A percentile compares a stretch with the other conserved stretches of the same genome.
phyloP scores from a whole-genome alignment of 2,329 filamentous ascomycete genomes.

The Chaetomiaceae sp. region DNA sequence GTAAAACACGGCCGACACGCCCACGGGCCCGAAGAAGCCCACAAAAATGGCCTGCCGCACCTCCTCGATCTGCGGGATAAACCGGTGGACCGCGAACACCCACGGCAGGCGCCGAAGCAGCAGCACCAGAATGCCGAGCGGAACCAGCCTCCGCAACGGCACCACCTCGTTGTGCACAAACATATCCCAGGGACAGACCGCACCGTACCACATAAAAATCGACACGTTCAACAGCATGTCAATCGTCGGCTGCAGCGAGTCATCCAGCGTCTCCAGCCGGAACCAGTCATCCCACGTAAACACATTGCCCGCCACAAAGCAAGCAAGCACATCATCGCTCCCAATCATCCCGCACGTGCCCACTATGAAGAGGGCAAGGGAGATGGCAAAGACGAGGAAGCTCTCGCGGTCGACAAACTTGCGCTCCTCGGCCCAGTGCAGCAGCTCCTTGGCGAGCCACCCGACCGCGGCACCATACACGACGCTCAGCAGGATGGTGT shows the following conservation, averaged over 20 bases:
- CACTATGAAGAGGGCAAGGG: constrained; percentile 78
- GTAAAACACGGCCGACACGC: constrained; percentile 79
- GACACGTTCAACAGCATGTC: constrained; percentile 90
- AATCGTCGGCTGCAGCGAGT: constrained; percentile 88
- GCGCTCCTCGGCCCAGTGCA: constrained; percentile 78
- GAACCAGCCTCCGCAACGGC: constrained; percentile 67
- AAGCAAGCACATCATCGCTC: constrained; percentile 84
- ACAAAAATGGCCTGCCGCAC: constrained; percentile 75
- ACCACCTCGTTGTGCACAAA: constrained; percentile 67
- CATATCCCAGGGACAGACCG: constrained; percentile 72
- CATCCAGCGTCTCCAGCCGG: constrained; percentile 79
- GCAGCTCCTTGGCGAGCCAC: constrained; percentile 73
- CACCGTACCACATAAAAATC: constrained; percentile 89
- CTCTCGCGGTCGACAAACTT: constrained; percentile 83
- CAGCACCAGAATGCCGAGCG: constrained; percentile 70
- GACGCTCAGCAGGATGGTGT: constrained; percentile 74
- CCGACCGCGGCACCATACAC: constrained; percentile 73
- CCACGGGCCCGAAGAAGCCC: constrained; percentile 90
- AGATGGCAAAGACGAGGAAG: constrained; percentile 81
- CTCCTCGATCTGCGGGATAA: constrained; percentile 75
- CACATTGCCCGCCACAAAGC: constrained; percentile 85
- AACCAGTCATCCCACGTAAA: constrained; percentile 96
- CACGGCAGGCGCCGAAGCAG: constrained; percentile 74
- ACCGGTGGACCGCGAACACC: constrained; percentile 66
- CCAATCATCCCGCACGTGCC: constrained; percentile 85